Evolutionary conservation across 2,329 filamentous ascomycete genomes (phyloP).

Genomic region (Aspergillus caelatus): DNA sequence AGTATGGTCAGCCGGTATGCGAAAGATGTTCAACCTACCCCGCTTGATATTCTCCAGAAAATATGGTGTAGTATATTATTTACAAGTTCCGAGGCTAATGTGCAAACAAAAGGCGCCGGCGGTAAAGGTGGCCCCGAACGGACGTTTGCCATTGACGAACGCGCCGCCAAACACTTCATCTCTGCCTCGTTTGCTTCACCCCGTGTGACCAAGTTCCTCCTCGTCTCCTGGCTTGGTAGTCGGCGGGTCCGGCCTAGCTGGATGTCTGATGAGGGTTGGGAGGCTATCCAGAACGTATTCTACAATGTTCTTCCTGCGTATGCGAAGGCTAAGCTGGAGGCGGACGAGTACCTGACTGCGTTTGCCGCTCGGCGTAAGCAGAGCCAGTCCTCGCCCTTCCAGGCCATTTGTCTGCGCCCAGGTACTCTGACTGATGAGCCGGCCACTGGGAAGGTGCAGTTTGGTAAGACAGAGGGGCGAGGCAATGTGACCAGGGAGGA

Average conservation of each 20-base stretch:
- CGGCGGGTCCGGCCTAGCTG: conserved; percentile 52
- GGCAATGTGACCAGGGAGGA: conserved; percentile 53
- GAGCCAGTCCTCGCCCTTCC: conserved; percentile 36
- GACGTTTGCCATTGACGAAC: conserved; percentile 57
- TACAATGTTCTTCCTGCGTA: conserved; percentile 55
- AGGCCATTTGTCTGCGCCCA: conserved; percentile 56
- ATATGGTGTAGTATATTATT: background rate
- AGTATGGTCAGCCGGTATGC: conserved; percentile 50
- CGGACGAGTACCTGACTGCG: conserved; percentile 58
- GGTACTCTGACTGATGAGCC: conserved; percentile 52
- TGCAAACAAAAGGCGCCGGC: conserved; percentile 49
- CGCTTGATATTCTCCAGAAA: background rate
- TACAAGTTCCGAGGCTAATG: background rate
- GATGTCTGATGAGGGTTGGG: conserved; percentile 55
- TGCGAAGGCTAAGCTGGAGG: conserved; percentile 57
- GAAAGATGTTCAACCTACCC: conserved; percentile 9
- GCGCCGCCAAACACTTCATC: conserved; percentile 59
- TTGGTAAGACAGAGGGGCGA: conserved; percentile 52
- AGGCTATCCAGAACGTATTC: conserved; percentile 49
- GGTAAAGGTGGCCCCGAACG: conserved; percentile 56
- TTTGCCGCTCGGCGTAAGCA: conserved; percentile 40
- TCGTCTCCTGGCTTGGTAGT: conserved; percentile 57
- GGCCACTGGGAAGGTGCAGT: conserved; percentile 49
- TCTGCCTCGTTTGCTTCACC: conserved; percentile 49
- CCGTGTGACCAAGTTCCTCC: conserved; percentile 56